Conservation (phyloP, 345 rosid genomes). For the Lepidium aucheri region DNA sequence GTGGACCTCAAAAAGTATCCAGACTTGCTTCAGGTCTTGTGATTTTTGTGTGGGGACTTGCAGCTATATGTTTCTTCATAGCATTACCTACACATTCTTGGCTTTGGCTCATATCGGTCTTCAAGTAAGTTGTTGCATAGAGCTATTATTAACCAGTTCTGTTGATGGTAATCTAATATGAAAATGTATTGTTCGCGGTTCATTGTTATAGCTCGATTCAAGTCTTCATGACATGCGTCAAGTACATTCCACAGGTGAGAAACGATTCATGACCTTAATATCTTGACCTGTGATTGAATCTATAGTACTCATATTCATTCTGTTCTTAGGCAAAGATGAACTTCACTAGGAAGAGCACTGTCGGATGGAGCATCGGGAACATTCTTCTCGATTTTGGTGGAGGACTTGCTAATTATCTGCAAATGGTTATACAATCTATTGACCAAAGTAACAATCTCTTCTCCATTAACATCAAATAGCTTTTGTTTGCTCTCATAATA, state of each 20-base stretch:
- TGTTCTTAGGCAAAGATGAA: constrained; percentile 65
- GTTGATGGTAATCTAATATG: background rate
- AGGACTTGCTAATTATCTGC: constrained; percentile 59
- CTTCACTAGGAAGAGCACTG: constrained; percentile 76
- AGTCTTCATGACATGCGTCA: constrained; percentile 71
- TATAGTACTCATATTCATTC: background rate
- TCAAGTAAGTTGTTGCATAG: constrained; percentile 50
- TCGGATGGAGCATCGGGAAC: constrained; percentile 86
- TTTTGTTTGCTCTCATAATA: background rate
- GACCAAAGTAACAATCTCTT: constrained; percentile 58
- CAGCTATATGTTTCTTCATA: constrained; percentile 62
- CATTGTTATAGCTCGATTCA: constrained; percentile 69
- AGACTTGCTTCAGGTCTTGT: constrained; percentile 50
- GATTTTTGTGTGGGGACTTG: constrained; percentile 43
- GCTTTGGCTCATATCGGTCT: constrained; percentile 75
- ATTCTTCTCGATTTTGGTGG: constrained; percentile 82
- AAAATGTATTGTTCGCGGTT: background rate
- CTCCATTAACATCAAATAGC: background rate
- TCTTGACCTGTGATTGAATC: background rate
- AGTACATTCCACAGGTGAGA: constrained; percentile 85
- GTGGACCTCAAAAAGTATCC: constrained; percentile 75
- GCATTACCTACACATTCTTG: constrained; percentile 71
- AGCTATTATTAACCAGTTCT: background rate
- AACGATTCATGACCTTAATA: background rate
- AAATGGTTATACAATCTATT: constrained; percentile 70